Base-by-base conservation (phyloP, 495 filamentous ascomycete genomes). In the Bacidia rubella region DNA sequence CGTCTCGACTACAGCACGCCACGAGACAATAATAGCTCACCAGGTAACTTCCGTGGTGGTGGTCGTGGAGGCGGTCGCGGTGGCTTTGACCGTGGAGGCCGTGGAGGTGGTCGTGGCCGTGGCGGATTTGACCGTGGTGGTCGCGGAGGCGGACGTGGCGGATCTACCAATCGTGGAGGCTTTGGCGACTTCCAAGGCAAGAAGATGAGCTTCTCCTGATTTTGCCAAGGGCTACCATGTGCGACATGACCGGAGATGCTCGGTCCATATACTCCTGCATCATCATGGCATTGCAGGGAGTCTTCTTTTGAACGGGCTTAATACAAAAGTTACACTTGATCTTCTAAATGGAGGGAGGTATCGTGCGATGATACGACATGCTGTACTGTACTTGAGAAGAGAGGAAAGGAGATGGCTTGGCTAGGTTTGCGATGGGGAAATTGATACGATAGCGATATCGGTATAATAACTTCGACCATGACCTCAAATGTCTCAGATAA, bases 1-100 rank as follows among this genome's bases (percentile, higher is more conserved):
- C 84, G 92, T 60, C 81, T 96, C 49, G 92, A 97, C 77, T 98
- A 79, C 70, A 85, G 87, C 62, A 79, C 80, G 53, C 83, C 88
- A 48, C 81, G 85, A 63, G 82, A 54, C 66, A 70, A 57, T 77
- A 78, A 76, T 42, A 74, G 72, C 47, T 60, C 54, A 44, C 49
- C 52, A 24, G 67, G 68, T 42, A 59, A 62, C 5, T 38, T 38
- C 29, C 68, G 74, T 52, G 63, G 68, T 51, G 58, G 67, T 56
- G 70, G 73, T 56, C 68, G 72, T 25, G 54, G 65, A 26, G 65
- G 72, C 52, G 74, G 76, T 46, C 65, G 73, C 48, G 69, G 71
- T 54, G 70, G 78, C 49, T 71, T 75, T 56, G 63, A 75, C 54
- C 68, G 74, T 57, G 69, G 77, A 54, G 73, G 74, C 29, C 65